Evolutionary conservation across 495 filamentous ascomycete species (phyloP), one percentile per base, ranked within the genome.

Genomic region (Bacidia gigantensis): DNA sequence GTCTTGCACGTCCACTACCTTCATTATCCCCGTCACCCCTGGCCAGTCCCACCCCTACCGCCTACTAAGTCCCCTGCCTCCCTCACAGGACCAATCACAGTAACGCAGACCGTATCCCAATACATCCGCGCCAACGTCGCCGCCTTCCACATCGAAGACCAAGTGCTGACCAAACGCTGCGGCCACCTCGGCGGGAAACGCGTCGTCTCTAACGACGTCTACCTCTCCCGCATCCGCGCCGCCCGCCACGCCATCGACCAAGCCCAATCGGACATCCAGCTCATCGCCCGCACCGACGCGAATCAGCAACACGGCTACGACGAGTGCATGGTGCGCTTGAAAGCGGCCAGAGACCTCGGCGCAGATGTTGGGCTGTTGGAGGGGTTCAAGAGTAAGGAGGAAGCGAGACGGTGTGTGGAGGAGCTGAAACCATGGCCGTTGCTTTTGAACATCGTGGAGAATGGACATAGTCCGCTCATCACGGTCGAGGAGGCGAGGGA

Each of bases 91-190:
- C 76, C 77, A 0, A 56, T 82, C 26, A 80, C 80, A 70, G 74
- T 85, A 17, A 68, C 75, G n/a, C 72, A 75, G 32, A 73, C 81
- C 1, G 74, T 83, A n/a, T 68, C 74, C 54, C 68, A 78, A 42
- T 87, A 85, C 60, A 77, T 78, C 40, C 70, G 71, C n/a, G 73
- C 78, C 10, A 80, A 80, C n/a, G 78, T 86, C 0, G 82, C 82
- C 3, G 83, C 73, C 9, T 70, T 86, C 54, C 81, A 86, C 55
- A 74, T 86, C 51, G 83, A 87, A 66, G 83, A 86, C 65, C 81
- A 86, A 58, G 73, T 83, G 20, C 64, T 67, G 46, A 77, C 72
- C 46, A 86, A 86, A 62, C 79, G 79, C 2, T 82, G 79, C 60
- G 80, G 80, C 1, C 78, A 83, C 48, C 67, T 83, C 2, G 60